A percentile compares a stretch with the other conserved stretches of the same genome.
Conservation (phyloP, 306 rosid species). For the Sphenostylis stenocarpa region DNA sequence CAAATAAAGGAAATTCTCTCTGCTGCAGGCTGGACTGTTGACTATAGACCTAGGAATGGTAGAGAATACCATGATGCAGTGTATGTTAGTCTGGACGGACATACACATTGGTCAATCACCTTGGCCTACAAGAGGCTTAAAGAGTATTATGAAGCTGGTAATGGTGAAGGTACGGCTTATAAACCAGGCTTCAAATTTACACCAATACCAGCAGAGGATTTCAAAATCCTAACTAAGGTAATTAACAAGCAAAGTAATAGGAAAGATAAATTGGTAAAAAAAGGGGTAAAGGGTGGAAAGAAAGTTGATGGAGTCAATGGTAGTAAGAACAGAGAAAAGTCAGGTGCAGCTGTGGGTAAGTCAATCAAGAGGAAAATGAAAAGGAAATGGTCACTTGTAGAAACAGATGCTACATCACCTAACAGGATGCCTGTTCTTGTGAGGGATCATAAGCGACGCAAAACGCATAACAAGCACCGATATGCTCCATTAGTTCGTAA, state of each 20-base stretch:
- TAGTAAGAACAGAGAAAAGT: conserved; percentile 44
- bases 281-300: conserved; percentile 32
- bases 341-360: conserved; percentile 37
- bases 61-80: conserved; percentile 72
- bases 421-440: conserved; percentile 35
- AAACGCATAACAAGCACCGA: conserved; percentile 56
- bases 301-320: conserved; percentile 23
- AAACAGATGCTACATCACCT: conserved; percentile 19
- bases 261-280: conserved; percentile 25
- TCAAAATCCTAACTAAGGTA: conserved; percentile 53
- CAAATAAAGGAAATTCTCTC: conserved; percentile 58
- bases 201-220: conserved; percentile 71
- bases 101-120: conserved; percentile 95
- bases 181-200: conserved; percentile 66
- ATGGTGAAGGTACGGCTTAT: conserved; percentile 54
- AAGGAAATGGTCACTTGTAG: conserved; percentile 40
- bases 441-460: conserved; percentile 50
- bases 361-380: conserved; percentile 45
- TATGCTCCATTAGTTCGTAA: conserved; percentile 68
- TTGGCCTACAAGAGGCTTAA: conserved; percentile 77
- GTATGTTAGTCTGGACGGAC: conserved; percentile 71
- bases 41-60: conserved; percentile 69
- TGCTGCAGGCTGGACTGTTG: conserved; percentile 88
- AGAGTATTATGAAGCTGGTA: conserved; percentile 60
- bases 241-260: conserved; percentile 33